These are phyloP conservation scores for Pouteria glomerata DNA, from an alignment of 148 eudicot genomes.

Conservation along the genomic window DNA sequence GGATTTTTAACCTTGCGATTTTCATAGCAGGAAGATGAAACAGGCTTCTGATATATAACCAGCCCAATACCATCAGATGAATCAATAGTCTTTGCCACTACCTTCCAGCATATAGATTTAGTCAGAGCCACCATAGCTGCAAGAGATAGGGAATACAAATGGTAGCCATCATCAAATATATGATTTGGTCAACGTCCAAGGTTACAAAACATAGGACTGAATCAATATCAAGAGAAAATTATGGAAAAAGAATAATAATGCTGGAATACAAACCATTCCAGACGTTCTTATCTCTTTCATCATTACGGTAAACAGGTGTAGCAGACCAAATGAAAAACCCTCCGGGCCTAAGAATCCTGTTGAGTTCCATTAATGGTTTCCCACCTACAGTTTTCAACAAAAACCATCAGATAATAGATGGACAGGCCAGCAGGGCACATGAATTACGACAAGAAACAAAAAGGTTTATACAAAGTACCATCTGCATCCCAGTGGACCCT, in stretches of 20 bases:
- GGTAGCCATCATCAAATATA: background rate
- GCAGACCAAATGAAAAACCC: slow-evolving; percentile 95
- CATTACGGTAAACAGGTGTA: slow-evolving; percentile 82
- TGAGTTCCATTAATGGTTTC: slow-evolving; percentile 83
- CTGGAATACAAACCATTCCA: slow-evolving; percentile 61
- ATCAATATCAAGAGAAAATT: background rate
- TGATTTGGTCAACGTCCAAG: background rate
- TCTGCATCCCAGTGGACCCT: slow-evolving; percentile 97
- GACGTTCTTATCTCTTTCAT: slow-evolving; percentile 51
- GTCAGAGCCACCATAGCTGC: slow-evolving; percentile 64
- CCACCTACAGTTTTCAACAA: slow-evolving; percentile 55
- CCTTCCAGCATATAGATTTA: slow-evolving; percentile 65
- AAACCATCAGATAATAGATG: background rate
- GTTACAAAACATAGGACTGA: background rate
- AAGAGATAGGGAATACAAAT: slow-evolving; percentile 1
- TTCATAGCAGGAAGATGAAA: slow-evolving; percentile 60
- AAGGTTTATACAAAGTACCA: slow-evolving; percentile 36
- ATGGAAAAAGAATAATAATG: background rate
- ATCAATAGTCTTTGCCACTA: slow-evolving; percentile 34
- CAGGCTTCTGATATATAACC: slow-evolving; percentile 83
- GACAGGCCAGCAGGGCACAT: slow-evolving; percentile 7
- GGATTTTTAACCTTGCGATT: slow-evolving; percentile 50
- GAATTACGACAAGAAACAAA: background rate
- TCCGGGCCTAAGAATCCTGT: slow-evolving; percentile 89
- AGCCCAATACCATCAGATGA: slow-evolving; percentile 49